Evolutionary conservation across 805 yeast genomes (phyloP), one percentile per base, ranked within the genome.

Genomic region (Hanseniaspora guilliermondii): DNA sequence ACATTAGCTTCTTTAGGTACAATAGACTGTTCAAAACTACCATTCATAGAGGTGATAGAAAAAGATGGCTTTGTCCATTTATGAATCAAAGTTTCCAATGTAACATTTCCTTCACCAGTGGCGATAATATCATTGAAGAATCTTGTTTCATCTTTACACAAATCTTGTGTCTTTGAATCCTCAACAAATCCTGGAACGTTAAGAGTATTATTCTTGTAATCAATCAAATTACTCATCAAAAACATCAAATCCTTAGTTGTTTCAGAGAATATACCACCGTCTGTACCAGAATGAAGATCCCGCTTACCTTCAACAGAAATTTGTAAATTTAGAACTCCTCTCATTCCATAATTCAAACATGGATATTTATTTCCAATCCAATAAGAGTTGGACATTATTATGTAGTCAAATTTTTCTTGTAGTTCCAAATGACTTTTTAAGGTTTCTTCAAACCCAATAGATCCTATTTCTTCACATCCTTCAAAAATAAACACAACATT

Each of bases 391-490:
- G 95, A 83, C 59, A 91, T 74, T 58, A 91, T 68, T 42, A 91
- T 80, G 94, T 95, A 89, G 69, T 91, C 97, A 55, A 93, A 79
- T 8, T 71, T 65, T 9, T 76, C 71, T 1, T 89, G 89, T 60
- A 89, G 79, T 4, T 77, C 57, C 55, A 73, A 71, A 61, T 82
- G 69, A 33, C 73, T 64, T 25, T 64, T 61, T n/a, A 91, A 76
- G 0, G 83, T 80, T 3, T 79, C 74, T 61, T 81, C 80, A 64
- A 91, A 87, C 0, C 97, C 96, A 61, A 76, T 77, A 0, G 96
- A 86, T 0, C 97, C 97, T 56, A 86, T 77, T 66, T 91, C 98
- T 68, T 93, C 98, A 66, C 88, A 96, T 45, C 98, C 98, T 68
- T 91, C 98, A 48, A 91, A 74, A 16, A 91, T 63, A 61, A 93